Evolutionary conservation across 345 rosid genomes (phyloP), one percentile per base, ranked within the genome.

Genomic region (Arabis alpina): DNA sequence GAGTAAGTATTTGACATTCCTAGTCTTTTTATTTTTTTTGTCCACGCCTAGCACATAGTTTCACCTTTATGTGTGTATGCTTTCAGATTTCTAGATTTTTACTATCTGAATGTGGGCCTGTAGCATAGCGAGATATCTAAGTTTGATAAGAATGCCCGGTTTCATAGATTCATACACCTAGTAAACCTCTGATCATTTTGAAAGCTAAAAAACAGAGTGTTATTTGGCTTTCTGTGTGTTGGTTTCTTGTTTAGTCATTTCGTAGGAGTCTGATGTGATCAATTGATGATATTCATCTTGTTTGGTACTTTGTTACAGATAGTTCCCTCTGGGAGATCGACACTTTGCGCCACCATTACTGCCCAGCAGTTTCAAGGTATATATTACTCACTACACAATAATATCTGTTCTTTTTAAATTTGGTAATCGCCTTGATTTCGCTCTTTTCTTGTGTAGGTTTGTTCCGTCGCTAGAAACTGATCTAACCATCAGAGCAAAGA

Each of bases 251-350:
- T 19, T 12, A 8, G 34, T 10, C 13, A 43, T 52, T 34, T 59
- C 14, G 2, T 54, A 11, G 37, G 27, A 36, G 27, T 4, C 36
- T 32, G 4, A 4, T 32, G 4, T 32, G 5, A 32, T 5, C 36
- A 36, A 37, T 3, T 54, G 37, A 27, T 61, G 28, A 40, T 61
- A 54, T 28, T 61, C 19, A 8, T 39, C 16, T 10, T 23, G 8
- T 32, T 37, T 37, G 19, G 5, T 52, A 53, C 15, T 53, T 64
- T 65, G 43, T 65, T 64, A 71, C 89, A 94, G 99, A 80, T 73
- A 94, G 97, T 76, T 94, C 99, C 7, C 88, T 94, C 3, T 94
- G 96, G 97, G 99, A 94, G 80, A 84, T 94, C 4, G 95, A 94
- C 65, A 72, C 82, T 24, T 86, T 94, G 47, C 89, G 89, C 12